phyloP scores from a whole-genome alignment of 768 basidiomycete species.

The Holtermanniella nyarrowii region DNA sequence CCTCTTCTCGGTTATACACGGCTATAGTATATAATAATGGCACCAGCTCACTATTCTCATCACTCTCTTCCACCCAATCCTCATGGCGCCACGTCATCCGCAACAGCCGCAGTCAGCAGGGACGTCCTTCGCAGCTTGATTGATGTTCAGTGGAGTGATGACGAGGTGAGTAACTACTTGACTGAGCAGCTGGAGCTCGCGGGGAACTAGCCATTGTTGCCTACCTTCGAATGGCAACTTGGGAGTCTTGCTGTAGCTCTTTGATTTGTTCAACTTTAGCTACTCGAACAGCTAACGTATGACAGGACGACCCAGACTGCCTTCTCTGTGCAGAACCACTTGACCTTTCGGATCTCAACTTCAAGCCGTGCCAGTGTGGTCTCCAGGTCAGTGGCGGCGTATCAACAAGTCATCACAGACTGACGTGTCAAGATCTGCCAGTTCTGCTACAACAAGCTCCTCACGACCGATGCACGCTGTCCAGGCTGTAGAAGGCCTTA shows the following conservation, averaged over 20 bases:
- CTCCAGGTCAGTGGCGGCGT: slow-evolving; percentile 81
- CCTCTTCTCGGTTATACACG: no score
- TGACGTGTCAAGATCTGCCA: slow-evolving; percentile 68
- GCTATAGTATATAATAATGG: no score
- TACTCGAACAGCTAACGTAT: not conserved
- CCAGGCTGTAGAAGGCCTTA: slow-evolving; percentile 92
- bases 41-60: not conserved
- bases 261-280: not conserved
- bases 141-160: slow-evolving; percentile 42
- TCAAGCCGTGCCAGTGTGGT: slow-evolving; percentile 97
- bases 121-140: slow-evolving; percentile 39
- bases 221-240: no score
- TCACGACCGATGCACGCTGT: slow-evolving; percentile 88
- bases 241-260: no score
- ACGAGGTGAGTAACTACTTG: slow-evolving; percentile 34
- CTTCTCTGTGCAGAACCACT: slow-evolving; percentile 97
- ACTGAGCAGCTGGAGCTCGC: not conserved
- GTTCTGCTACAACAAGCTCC: slow-evolving; percentile 99
- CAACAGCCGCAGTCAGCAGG: slow-evolving; percentile 27
- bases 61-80: slow-evolving; percentile 33
- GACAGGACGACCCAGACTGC: slow-evolving; percentile 92
- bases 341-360: slow-evolving; percentile 97
- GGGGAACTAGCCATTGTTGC: not conserved
- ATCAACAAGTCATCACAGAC: not conserved
- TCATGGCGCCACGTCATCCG: slow-evolving; percentile 16